These are phyloP conservation scores for Thraustochytrium striatum DNA, from an alignment of 352 stramenopile species.

Conservation along the genomic window DNA sequence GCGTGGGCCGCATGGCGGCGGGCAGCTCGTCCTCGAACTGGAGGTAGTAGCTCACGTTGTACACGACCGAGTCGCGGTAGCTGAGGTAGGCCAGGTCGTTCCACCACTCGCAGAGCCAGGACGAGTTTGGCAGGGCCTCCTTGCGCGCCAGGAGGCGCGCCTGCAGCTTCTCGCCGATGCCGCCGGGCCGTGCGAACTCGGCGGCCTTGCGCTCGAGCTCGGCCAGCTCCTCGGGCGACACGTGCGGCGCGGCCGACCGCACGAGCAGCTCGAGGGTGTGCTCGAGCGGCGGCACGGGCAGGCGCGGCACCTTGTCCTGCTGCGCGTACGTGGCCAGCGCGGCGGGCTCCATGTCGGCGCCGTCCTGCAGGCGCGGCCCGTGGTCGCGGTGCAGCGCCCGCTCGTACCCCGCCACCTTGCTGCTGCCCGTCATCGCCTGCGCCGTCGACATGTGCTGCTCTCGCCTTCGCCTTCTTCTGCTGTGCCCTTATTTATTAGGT, in stretches of 20 bases:
- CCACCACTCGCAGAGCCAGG: constrained; percentile 89
- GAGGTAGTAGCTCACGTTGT: constrained; percentile 96
- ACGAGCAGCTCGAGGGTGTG: constrained; percentile 85
- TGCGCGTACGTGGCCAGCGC: constrained; percentile 59
- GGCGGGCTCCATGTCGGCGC: constrained; percentile 26
- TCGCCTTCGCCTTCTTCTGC: too few species aligned
- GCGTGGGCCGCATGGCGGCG: constrained; percentile 75
- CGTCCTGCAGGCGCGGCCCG: constrained; percentile 14
- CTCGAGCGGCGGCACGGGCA: constrained; percentile 85
- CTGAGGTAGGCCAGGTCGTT: constrained; percentile 90
- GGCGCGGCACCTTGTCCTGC: constrained; percentile 78
- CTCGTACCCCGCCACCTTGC: constrained; percentile 42
- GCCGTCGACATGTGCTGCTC: too few species aligned
- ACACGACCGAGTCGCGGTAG: constrained; percentile 83
- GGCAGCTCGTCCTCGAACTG: constrained; percentile 78
- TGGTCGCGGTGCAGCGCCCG: constrained; percentile 32
- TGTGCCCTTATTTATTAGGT: too few species aligned
- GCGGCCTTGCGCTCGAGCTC: constrained; percentile 71
- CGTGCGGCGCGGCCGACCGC: constrained; percentile 81
- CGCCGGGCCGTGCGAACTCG: constrained; percentile 68
- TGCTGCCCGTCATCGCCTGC: background rate
- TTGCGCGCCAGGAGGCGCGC: constrained; percentile 58
- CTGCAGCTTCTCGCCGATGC: constrained; percentile 82
- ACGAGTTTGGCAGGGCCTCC: constrained; percentile 59
- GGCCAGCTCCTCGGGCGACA: constrained; percentile 76